Percentiles rank a stretch among this genome's conserved stretches.
phyloP scores from a whole-genome alignment of 2,329 filamentous ascomycete genomes.

The Lachnellula subtilissima region DNA sequence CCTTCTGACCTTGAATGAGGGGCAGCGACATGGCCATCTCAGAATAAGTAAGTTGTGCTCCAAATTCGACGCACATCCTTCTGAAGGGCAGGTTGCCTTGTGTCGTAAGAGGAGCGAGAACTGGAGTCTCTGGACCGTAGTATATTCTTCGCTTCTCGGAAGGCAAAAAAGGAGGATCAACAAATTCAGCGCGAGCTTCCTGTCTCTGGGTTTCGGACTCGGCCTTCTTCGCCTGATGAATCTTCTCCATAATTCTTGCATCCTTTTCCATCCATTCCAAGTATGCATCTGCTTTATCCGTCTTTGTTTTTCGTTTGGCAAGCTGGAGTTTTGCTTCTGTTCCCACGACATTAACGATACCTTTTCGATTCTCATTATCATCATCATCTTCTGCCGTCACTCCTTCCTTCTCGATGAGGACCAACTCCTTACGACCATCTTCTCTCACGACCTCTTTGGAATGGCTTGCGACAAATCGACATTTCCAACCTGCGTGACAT shows the following conservation, averaged over 20 bases:
- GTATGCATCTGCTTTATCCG: slow-evolving; percentile 71
- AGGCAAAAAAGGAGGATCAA: slow-evolving; percentile 81
- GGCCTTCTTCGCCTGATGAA: slow-evolving; percentile 42
- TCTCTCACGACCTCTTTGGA: slow-evolving; percentile 72
- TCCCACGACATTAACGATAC: slow-evolving; percentile 70
- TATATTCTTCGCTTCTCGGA: slow-evolving; percentile 94
- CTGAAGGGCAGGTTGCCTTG: slow-evolving; percentile 96
- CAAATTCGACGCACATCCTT: slow-evolving; percentile 80
- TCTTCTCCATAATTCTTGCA: slow-evolving; percentile 43
- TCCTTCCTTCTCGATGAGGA: slow-evolving; percentile 53
- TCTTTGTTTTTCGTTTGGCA: slow-evolving; percentile 64
- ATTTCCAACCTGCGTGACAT: slow-evolving; percentile 88
- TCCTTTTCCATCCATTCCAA: slow-evolving; percentile 72
- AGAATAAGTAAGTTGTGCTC: slow-evolving; percentile 90
- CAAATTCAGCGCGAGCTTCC: slow-evolving; percentile 73
- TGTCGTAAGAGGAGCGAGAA: slow-evolving; percentile 90
- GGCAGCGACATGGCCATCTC: slow-evolving; percentile 96
- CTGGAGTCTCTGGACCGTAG: slow-evolving; percentile 88
- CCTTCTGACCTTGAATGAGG: slow-evolving; percentile 80
- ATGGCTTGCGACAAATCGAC: slow-evolving; percentile 83
- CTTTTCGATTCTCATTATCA: slow-evolving; percentile 47
- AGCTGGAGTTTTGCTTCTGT: slow-evolving; percentile 69
- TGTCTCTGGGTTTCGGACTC: slow-evolving; percentile 41
- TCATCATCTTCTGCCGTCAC: slow-evolving; percentile 22
- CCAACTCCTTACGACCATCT: slow-evolving; percentile 78